Conservation (phyloP, 768 basidiomycete species). For the Suillus placidus region DNA sequence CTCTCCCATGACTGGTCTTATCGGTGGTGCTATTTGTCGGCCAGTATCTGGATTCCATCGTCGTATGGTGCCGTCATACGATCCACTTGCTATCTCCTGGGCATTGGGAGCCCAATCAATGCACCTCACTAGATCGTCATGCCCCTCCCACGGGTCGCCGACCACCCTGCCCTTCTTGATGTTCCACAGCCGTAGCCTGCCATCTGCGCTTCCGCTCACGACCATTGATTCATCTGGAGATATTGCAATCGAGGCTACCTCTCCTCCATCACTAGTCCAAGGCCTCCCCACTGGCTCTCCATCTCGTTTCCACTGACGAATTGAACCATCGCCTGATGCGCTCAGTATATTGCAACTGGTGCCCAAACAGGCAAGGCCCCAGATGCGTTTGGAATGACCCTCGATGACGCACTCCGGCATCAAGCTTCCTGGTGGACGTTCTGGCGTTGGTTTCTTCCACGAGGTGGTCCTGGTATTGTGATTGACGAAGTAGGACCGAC, state of each 20-base stretch:
- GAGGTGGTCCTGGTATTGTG: background rate
- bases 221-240: background rate
- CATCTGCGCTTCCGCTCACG: background rate
- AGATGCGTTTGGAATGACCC: background rate
- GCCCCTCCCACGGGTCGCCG: background rate
- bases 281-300: background rate
- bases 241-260: background rate
- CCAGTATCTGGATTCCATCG: constrained; percentile 18
- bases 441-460: background rate
- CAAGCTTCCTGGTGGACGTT: background rate
- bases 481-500: background rate
- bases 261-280: background rate
- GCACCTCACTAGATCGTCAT: background rate
- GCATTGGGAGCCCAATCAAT: constrained; percentile 19
- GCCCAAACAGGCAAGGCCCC: background rate
- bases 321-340: background rate
- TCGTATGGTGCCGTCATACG: constrained; percentile 16
- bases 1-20: background rate
- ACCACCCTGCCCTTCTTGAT: background rate
- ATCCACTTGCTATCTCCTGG: constrained; percentile 15
- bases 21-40: background rate
- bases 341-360: constrained; percentile 1
- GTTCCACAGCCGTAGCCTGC: background rate
- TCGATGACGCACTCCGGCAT: background rate
- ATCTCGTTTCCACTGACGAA: background rate